Conservation (phyloP, 139 green algal genomes). For the Picocystis salinarum region DNA sequence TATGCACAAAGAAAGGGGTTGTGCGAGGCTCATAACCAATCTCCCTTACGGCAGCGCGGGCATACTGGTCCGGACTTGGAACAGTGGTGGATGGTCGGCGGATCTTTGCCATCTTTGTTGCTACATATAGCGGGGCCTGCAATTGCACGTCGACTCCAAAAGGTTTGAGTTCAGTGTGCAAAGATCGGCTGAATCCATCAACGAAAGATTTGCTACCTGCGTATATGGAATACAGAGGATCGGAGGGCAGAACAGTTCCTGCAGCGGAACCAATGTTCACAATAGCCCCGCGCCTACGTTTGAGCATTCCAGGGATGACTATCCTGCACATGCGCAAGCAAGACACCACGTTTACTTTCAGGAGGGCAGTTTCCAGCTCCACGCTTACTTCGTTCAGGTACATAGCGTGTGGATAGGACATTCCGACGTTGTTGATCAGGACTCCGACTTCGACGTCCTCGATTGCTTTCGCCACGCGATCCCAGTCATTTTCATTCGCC, state of each 20-base stretch:
- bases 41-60: constrained; percentile 13
- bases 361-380: constrained; percentile 20
- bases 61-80: constrained; percentile 28
- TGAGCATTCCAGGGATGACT: constrained; percentile 53
- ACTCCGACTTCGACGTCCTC: constrained; percentile 41
- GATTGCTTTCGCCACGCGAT: constrained; percentile 9
- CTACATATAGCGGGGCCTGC: constrained; percentile 55
- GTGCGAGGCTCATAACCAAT: constrained; percentile 32
- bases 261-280: constrained; percentile 53
- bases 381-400: constrained; percentile 33
- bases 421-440: constrained; percentile 68
- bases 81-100: constrained; percentile 18
- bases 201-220: constrained; percentile 49
- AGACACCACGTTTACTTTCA: constrained; percentile 13
- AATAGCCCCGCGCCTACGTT: constrained; percentile 28
- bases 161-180: constrained; percentile 31
- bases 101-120: constrained; percentile 72
- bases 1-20: constrained; percentile 38
- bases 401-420: constrained; percentile 57
- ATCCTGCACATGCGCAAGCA: constrained; percentile 27
- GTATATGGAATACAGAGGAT: constrained; percentile 52
- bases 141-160: constrained; percentile 40
- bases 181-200: constrained; percentile 27
- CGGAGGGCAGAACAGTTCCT: constrained; percentile 36
- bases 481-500: constrained; percentile 8